Evolutionary conservation across 345 rosid species (phyloP).

Genomic region (Hevea brasiliensis): DNA sequence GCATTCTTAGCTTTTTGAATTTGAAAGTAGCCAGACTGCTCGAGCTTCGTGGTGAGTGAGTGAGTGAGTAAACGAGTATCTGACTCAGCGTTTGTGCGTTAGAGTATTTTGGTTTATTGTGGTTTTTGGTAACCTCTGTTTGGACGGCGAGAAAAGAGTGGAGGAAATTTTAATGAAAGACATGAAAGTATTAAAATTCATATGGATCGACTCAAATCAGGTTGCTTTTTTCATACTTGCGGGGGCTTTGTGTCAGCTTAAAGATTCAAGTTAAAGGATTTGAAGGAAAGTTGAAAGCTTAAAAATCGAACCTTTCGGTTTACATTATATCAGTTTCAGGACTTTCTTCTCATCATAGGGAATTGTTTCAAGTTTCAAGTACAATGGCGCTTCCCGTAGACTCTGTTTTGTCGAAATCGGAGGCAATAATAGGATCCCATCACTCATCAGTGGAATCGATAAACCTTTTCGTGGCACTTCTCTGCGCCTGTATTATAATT

Average conservation of each 20-base stretch:
- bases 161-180: too few relatives aligned
- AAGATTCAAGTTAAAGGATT: background rate
- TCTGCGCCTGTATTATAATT: conserved; percentile 76
- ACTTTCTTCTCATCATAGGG: background rate
- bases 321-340: background rate
- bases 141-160: too few relatives aligned
- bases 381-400: conserved; percentile 12
- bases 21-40: too few relatives aligned
- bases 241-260: background rate
- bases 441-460: conserved; percentile 79
- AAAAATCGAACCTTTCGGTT: background rate
- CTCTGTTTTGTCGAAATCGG: conserved; percentile 5
- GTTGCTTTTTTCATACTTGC: background rate
- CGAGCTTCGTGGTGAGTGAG: too few relatives aligned
- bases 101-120: too few relatives aligned
- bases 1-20: too few relatives aligned
- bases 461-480: conserved; percentile 85
- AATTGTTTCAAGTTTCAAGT: background rate
- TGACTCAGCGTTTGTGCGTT: too few relatives aligned
- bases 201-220: too few relatives aligned
- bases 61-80: too few relatives aligned
- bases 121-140: too few relatives aligned
- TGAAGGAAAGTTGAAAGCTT: background rate
- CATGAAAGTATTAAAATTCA: too few relatives aligned
- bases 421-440: conserved; percentile 44